Evolutionary conservation across 75 land plant genomes (phyloP).

Genomic region (Isoetes taiwanensis): DNA sequence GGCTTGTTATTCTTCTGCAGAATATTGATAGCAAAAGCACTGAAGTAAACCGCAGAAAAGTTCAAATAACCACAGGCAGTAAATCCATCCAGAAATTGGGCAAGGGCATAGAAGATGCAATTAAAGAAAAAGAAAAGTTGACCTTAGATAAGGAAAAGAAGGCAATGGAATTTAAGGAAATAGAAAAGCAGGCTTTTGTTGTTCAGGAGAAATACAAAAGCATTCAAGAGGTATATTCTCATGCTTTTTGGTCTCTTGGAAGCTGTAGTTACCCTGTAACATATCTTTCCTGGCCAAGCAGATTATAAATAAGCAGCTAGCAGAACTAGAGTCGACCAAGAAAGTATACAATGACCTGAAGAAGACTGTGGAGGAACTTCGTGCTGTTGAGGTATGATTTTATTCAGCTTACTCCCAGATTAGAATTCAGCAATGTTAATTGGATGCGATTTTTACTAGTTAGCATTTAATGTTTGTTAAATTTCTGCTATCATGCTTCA

Average conservation of each 20-base stretch:
- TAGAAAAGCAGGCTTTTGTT: conserved; percentile 62
- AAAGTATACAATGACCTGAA: conserved; percentile 45
- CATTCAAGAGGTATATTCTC: conserved; percentile 64
- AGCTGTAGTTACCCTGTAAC: not conserved
- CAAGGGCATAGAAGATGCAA: conserved; percentile 61
- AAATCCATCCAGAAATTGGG: conserved; percentile 59
- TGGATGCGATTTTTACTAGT: no score
- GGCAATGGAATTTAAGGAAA: conserved; percentile 41
- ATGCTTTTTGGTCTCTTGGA: no score
- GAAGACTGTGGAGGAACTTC: conserved; percentile 59
- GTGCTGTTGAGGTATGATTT: conserved; percentile 65
- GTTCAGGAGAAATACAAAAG: conserved; percentile 70
- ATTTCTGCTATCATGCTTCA: no score
- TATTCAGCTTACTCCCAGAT: no score
- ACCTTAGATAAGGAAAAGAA: conserved; percentile 42
- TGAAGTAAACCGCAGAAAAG: conserved; percentile 74
- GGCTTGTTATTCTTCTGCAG: conserved; percentile 17
- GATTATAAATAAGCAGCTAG: conserved; percentile 54
- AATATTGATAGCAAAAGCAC: conserved; percentile 67
- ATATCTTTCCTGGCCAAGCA: conserved; percentile 11
- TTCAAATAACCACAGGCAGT: conserved; percentile 58
- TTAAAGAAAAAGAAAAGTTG: conserved; percentile 41
- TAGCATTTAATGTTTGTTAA: no score
- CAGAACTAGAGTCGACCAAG: conserved; percentile 52
- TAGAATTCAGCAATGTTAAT: no score